Conservation (phyloP, 164 flowering plant species). For the grape (Vitis vinifera) region DNA sequence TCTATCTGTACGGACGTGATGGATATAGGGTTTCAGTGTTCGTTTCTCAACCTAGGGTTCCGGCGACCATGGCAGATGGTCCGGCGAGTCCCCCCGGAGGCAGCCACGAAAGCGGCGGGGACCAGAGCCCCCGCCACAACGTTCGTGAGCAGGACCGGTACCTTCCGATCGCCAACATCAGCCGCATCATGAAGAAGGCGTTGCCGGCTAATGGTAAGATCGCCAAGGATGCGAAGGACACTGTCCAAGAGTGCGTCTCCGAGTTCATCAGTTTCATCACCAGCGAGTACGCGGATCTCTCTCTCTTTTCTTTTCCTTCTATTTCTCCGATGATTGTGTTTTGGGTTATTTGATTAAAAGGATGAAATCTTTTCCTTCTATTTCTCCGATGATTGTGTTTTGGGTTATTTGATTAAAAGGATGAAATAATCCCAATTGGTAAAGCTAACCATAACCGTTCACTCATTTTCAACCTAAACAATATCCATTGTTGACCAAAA, state of each 20-base stretch:
- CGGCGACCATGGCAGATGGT: slow-evolving; percentile 30
- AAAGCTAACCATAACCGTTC: no score
- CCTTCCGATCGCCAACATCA: slow-evolving; percentile 46
- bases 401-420: not conserved
- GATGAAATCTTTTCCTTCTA: not conserved
- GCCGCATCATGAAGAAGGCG: slow-evolving; percentile 53
- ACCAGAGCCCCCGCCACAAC: slow-evolving; percentile 35
- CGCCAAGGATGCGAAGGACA: slow-evolving; percentile 51
- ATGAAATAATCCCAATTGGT: no score
- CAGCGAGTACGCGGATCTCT: slow-evolving; percentile 33
- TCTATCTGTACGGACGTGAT: not conserved
- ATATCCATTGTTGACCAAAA: no score
- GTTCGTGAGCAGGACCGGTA: slow-evolving; percentile 45
- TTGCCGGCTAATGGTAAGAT: slow-evolving; percentile 45
- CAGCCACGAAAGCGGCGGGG: slow-evolving; percentile 46
- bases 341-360: not conserved
- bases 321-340: slow-evolving; percentile 1
- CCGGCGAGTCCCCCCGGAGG: slow-evolving; percentile 40
- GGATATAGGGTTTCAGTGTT: slow-evolving; percentile 10
- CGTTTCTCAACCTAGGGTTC: not conserved
- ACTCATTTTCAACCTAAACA: no score
- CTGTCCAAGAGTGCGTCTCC: slow-evolving; percentile 48
- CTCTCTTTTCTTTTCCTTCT: not conserved
- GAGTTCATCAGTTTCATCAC: slow-evolving; percentile 52
- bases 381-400: not conserved